phyloP scores from a whole-genome alignment of 2,329 filamentous ascomycete genomes.

The Colletotrichum truncatum region DNA sequence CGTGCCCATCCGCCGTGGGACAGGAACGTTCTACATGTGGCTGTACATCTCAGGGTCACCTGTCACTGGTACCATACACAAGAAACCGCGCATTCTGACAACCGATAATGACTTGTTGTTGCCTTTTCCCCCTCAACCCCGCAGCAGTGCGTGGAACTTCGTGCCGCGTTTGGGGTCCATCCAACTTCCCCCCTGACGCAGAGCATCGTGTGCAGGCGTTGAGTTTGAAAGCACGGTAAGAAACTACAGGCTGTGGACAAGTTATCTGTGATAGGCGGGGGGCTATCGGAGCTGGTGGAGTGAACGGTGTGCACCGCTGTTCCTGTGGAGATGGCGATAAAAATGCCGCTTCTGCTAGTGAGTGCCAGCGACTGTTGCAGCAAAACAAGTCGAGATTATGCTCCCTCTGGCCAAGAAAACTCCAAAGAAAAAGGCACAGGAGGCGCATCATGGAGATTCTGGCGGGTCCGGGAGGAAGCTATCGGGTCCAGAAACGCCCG shows the following conservation, averaged over 20 bases:
- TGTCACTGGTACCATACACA: background rate
- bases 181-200: constrained; percentile 4
- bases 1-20: constrained; percentile 1
- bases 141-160: constrained; percentile 11
- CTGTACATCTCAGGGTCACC: background rate
- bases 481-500: background rate
- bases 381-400: constrained; percentile 8
- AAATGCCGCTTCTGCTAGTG: constrained; percentile 27
- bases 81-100: constrained; percentile 11
- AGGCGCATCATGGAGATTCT: background rate
- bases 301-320: constrained; percentile 9
- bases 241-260: constrained; percentile 3
- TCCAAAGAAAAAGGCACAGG: background rate
- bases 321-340: constrained; percentile 12
- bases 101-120: constrained; percentile 1
- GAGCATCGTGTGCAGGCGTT: background rate
- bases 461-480: background rate
- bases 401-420: background rate
- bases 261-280: constrained; percentile 9
- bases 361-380: constrained; percentile 10
- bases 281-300: constrained; percentile 15
- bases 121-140: constrained; percentile 3
- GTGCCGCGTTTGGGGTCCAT: constrained; percentile 6
- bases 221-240: constrained; percentile 5
- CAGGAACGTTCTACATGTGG: background rate